Conservation (phyloP, 441 rosid genomes). For the Raphanus hybrid region DNA sequence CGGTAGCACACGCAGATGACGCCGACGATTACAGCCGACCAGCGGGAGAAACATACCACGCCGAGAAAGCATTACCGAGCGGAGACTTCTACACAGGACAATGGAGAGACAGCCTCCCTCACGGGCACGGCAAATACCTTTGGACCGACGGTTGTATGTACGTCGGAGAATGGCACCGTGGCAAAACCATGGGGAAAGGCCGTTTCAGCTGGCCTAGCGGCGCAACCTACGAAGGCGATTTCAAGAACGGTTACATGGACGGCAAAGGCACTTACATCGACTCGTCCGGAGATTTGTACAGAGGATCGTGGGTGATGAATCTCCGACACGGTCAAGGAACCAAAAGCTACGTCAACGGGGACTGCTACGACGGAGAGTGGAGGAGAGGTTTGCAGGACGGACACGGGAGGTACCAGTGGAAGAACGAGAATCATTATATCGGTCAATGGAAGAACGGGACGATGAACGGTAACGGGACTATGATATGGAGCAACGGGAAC, state of each 20-base stretch:
- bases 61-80: too few relatives aligned
- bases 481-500: conserved; percentile 84
- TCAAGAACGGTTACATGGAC: conserved; percentile 88
- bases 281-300: conserved; percentile 67
- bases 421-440: conserved; percentile 68
- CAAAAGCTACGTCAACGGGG: conserved; percentile 70
- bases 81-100: too few relatives aligned
- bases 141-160: too few relatives aligned
- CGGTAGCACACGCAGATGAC: too few relatives aligned
- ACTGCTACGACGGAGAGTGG: conserved; percentile 91
- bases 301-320: conserved; percentile 90
- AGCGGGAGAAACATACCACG: too few relatives aligned
- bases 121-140: too few relatives aligned
- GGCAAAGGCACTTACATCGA: conserved; percentile 86
- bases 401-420: conserved; percentile 90
- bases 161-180: too few relatives aligned
- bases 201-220: conserved; percentile 62
- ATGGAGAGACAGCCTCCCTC: too few relatives aligned
- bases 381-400: conserved; percentile 86
- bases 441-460: conserved; percentile 86
- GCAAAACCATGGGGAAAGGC: too few relatives aligned
- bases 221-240: conserved; percentile 94
- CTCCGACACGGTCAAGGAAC: conserved; percentile 87
- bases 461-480: conserved; percentile 82
- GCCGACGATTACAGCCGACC: too few relatives aligned